Conservation (phyloP, 2,329 filamentous ascomycete species). For the Hymenoscyphus scutula region DNA sequence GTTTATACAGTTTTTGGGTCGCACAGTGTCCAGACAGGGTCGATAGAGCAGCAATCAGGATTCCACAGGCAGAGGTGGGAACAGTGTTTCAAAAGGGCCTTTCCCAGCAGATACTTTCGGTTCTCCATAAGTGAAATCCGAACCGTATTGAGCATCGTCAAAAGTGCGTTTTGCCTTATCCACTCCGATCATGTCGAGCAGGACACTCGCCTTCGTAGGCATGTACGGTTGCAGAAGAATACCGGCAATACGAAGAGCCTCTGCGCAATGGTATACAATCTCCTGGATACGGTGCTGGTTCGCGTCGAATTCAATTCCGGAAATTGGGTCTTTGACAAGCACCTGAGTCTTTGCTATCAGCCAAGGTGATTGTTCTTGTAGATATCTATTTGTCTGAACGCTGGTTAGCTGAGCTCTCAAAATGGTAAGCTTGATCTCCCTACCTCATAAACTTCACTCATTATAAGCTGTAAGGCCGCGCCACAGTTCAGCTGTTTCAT, state of each 20-base stretch:
- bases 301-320: constrained; percentile 23
- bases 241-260: constrained; percentile 73
- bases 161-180: constrained; percentile 58
- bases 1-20: not conserved
- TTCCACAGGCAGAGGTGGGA: constrained; percentile 50
- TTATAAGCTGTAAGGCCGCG: constrained; percentile 63
- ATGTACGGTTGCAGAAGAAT: constrained; percentile 92
- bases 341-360: constrained; percentile 41
- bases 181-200: constrained; percentile 80
- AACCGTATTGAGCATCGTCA: constrained; percentile 57
- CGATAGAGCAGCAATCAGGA: constrained; percentile 36
- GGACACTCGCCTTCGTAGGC: constrained; percentile 67
- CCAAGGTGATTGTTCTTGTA: constrained; percentile 71
- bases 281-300: constrained; percentile 48
- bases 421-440: constrained; percentile 15
- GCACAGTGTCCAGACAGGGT: not conserved
- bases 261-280: constrained; percentile 68
- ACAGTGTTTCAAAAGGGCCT: constrained; percentile 45
- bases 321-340: not conserved
- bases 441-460: constrained; percentile 61
- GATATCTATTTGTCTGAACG: constrained; percentile 62
- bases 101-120: constrained; percentile 34
- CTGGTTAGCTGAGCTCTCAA: constrained; percentile 10
- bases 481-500: constrained; percentile 66
- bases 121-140: constrained; percentile 68